Base-by-base conservation (phyloP, 1,284 basidiomycete species). In the Microstroma glucosiphilum region DNA sequence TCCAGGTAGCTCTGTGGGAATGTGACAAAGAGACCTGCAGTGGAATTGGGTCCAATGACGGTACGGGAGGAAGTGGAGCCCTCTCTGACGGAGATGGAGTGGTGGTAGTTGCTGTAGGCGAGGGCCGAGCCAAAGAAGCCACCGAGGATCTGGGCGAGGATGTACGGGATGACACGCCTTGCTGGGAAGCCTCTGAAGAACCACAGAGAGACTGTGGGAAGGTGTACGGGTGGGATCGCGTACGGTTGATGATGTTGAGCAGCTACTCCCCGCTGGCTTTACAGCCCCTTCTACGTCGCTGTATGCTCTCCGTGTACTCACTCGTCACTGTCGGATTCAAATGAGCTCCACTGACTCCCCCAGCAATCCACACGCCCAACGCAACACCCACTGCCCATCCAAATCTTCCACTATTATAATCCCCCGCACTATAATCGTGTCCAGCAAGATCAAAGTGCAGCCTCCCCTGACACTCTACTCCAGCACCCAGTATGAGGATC, bases 91-190 rank as follows among this genome's bases (percentile, higher is more conserved):
- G 86, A 83, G 71, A 92, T 88, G 42, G 87, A 87, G 75, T 88
- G 85, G 70, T 85, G 84, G 73, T 90, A 91, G 77, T 88, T 88
- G 6, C 83, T 87, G 71, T 91, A 91, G 21, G 88, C 81, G 23
- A 89, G 74, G 0, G 85, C 84, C 17, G 86, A 85, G 17, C 87
- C 90, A 54, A 84, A 82, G 17, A 89, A 76, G 1, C 82, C 89
- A 41, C 90, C 90, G 26, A 90, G 76, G 9, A 88, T 66, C 78
- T 92, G 90, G 0, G 88, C 84, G 43, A 85, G 71, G 57, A 89
- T 84, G 74, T 88, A 92, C 68, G 74, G 82, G 0, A 88, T 87
- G 0, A 90, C 88, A 75, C 90, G 91, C 64, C 83, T 84, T 85
- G 86, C 87, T 1, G 90, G 88, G 79, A 92, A 91, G 57, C 83